A percentile compares a stretch with the other conserved stretches of the same genome.
Conservation (phyloP, 2,329 filamentous ascomycete species). For the Calcarisporium arbuscula region DNA sequence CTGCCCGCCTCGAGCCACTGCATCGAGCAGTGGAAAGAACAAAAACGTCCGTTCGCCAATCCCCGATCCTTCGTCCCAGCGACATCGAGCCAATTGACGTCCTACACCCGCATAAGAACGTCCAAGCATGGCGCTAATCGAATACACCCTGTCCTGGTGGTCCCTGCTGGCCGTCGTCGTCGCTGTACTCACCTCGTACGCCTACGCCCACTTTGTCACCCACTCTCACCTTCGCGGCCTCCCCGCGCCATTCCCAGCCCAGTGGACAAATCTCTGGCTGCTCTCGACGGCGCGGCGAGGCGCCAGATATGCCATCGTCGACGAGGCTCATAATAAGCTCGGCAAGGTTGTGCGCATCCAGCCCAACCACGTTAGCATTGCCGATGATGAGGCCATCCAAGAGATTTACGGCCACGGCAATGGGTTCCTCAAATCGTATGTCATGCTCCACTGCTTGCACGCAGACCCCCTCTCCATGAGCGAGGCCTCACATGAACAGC, state of each 20-base stretch:
- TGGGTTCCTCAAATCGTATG: conserved; percentile 64
- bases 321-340: conserved; percentile 66
- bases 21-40: too few species aligned
- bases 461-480: not conserved
- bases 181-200: conserved; percentile 45
- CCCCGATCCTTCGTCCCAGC: too few species aligned
- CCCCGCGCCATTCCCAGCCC: conserved; percentile 55
- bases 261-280: conserved; percentile 77
- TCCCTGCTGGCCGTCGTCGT: conserved; percentile 35
- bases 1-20: too few species aligned
- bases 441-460: not conserved
- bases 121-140: conserved; percentile 24
- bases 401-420: conserved; percentile 75
- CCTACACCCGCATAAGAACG: too few species aligned
- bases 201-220: conserved; percentile 56
- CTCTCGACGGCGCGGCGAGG: conserved; percentile 60
- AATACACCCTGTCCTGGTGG: conserved; percentile 37
- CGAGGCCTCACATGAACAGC: conserved; percentile 30
- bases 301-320: conserved; percentile 56
- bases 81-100: too few species aligned
- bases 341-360: conserved; percentile 79
- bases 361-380: conserved; percentile 77
- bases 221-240: conserved; percentile 43
- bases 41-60: too few species aligned
- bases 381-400: conserved; percentile 71